A percentile compares a stretch with the other conserved stretches of the same genome.
Evolutionary conservation across 2,329 filamentous ascomycete genomes (phyloP).

Genomic region (Fusarium odoratissimum): DNA sequence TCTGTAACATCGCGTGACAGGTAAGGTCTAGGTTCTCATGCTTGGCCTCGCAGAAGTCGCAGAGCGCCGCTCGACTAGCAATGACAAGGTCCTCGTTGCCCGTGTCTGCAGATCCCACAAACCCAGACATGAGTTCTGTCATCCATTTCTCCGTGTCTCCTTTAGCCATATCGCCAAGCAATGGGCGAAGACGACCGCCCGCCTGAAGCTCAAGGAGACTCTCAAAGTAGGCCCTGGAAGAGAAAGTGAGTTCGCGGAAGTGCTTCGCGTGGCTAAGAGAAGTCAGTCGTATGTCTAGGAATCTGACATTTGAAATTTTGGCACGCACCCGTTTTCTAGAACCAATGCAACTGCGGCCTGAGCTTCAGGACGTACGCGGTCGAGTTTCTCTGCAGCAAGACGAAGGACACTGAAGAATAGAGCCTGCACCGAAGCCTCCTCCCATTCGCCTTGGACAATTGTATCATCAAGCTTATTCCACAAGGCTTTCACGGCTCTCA

Average conservation of each 20-base stretch:
- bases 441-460: slow-evolving; percentile 23
- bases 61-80: slow-evolving; percentile 73
- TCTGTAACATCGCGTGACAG: slow-evolving; percentile 63
- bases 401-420: slow-evolving; percentile 68
- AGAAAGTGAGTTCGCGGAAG: slow-evolving; percentile 60
- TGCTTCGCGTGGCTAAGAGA: slow-evolving; percentile 47
- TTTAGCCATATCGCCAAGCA: slow-evolving; percentile 51
- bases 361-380: slow-evolving; percentile 80
- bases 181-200: slow-evolving; percentile 50
- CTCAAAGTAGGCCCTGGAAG: slow-evolving; percentile 70
- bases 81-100: slow-evolving; percentile 81
- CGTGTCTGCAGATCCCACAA: slow-evolving; percentile 79
- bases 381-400: slow-evolving; percentile 88
- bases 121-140: slow-evolving; percentile 71
- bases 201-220: slow-evolving; percentile 62
- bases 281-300: slow-evolving; percentile 38
- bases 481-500: slow-evolving; percentile 78
- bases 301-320: neutral
- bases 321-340: slow-evolving; percentile 59
- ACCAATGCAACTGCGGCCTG: slow-evolving; percentile 63
- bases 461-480: slow-evolving; percentile 54
- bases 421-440: slow-evolving; percentile 49
- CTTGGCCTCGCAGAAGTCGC: slow-evolving; percentile 62
- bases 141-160: slow-evolving; percentile 55
- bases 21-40: slow-evolving; percentile 56